Evolutionary conservation across 805 yeast species (phyloP).

Genomic region (Suhomyces sp.): DNA sequence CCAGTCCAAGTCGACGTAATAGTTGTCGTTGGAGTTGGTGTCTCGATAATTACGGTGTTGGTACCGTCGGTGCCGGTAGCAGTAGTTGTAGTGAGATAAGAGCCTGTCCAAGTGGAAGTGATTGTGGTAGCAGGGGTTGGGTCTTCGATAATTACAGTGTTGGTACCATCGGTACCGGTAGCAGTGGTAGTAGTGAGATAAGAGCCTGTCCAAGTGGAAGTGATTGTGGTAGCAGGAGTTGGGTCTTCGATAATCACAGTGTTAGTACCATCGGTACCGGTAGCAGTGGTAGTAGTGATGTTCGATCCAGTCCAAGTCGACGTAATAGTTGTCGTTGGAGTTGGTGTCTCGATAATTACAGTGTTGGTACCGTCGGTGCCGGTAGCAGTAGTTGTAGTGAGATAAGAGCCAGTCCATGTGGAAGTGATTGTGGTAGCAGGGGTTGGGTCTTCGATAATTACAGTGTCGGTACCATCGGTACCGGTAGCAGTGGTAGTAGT

Average conservation of each 20-base stretch:
- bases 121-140: slow-evolving; percentile 10
- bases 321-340: slow-evolving; percentile 1
- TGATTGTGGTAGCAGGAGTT: slow-evolving; percentile 7
- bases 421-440: slow-evolving; percentile 11
- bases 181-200: slow-evolving; percentile 4
- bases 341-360: background rate
- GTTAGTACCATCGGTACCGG: slow-evolving; percentile 6
- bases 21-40: slow-evolving; percentile 13
- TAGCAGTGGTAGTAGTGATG: slow-evolving; percentile 19
- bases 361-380: slow-evolving; percentile 11
- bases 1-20: slow-evolving; percentile 18
- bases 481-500: slow-evolving; percentile 8
- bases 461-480: slow-evolving; percentile 9
- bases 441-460: slow-evolving; percentile 12
- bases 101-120: slow-evolving; percentile 9
- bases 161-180: slow-evolving; percentile 10
- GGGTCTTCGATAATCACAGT: slow-evolving; percentile 15
- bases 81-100: slow-evolving; percentile 4
- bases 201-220: slow-evolving; percentile 9
- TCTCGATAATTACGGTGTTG: slow-evolving; percentile 11
- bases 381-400: slow-evolving; percentile 4
- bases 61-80: slow-evolving; percentile 6
- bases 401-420: slow-evolving; percentile 6
- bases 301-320: slow-evolving; percentile 19
- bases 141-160: slow-evolving; percentile 2